A percentile compares a stretch with the other conserved stretches of the same genome.
Evolutionary conservation across 371 early-diverging fungal species (phyloP).

Genomic region (Rhizopus delemar): DNA sequence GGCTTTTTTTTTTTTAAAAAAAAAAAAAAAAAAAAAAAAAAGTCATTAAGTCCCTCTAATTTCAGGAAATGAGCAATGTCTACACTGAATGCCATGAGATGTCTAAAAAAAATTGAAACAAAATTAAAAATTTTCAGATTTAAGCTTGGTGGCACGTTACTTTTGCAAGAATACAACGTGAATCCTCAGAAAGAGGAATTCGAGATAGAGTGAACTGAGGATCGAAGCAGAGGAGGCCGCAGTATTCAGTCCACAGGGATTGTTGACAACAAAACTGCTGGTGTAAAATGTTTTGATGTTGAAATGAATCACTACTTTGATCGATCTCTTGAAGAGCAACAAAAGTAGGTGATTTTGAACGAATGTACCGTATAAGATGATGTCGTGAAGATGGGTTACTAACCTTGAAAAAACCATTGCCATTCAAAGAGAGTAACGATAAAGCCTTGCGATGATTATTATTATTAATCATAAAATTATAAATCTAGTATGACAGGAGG

Average conservation of each 20-base stretch:
- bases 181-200: not conserved
- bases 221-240: slow-evolving; percentile 11
- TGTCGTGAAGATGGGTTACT: slow-evolving; percentile 1
- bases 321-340: slow-evolving; percentile 11
- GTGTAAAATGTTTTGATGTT: not conserved
- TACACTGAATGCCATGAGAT: too few relatives aligned
- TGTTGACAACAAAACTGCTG: not conserved
- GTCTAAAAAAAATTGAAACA: too few relatives aligned
- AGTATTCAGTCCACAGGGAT: slow-evolving; percentile 11
- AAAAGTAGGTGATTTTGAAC: slow-evolving; percentile 1
- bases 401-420: slow-evolving; percentile 6
- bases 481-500: too few relatives aligned
- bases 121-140: too few relatives aligned
- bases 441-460: not conserved
- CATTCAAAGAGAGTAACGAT: not conserved
- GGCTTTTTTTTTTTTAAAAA: too few relatives aligned
- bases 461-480: too few relatives aligned
- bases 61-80: too few relatives aligned
- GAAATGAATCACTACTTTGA: not conserved
- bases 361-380: slow-evolving; percentile 11
- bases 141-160: too few relatives aligned
- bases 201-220: not conserved
- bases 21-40: too few relatives aligned
- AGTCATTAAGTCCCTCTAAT: too few relatives aligned
- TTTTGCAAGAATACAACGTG: not conserved